These are phyloP conservation scores for Sporisorium sorghi DNA, from an alignment of 1,284 basidiomycete species.

Conservation along the genomic window DNA sequence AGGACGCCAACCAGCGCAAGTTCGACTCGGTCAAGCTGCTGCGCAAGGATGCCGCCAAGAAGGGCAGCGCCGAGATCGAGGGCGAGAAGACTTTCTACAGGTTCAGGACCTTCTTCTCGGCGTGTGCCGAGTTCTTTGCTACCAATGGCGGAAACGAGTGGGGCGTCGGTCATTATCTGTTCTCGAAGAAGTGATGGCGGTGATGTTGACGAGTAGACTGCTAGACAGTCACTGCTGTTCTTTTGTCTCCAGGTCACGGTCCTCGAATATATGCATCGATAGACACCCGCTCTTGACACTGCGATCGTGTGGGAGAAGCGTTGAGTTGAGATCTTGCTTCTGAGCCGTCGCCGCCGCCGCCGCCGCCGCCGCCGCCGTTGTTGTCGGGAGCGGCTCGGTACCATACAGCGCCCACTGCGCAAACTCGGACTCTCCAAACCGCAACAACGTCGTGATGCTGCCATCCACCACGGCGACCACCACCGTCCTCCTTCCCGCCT, in stretches of 20 bases:
- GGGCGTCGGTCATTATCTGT: constrained; percentile 75
- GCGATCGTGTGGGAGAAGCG: neutral
- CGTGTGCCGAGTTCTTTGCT: constrained; percentile 80
- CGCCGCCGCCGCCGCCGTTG: neutral
- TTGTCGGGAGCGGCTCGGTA: neutral
- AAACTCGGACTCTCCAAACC: constrained; percentile 88
- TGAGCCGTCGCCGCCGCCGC: neutral
- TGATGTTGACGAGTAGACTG: too few relatives aligned
- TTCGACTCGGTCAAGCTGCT: constrained; percentile 35
- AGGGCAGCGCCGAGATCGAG: constrained; percentile 70
- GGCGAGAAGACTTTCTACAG: constrained; percentile 77
- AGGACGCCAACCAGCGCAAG: constrained; percentile 76
- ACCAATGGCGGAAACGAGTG: constrained; percentile 77
- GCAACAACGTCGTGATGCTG: constrained; percentile 87
- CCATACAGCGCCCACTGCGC: constrained; percentile 74
- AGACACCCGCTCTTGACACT: neutral
- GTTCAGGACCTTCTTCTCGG: constrained; percentile 81
- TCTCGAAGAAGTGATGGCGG: constrained; percentile 57
- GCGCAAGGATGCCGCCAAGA: constrained; percentile 53
- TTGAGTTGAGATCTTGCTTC: neutral
- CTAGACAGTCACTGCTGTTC: neutral
- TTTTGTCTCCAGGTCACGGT: neutral
- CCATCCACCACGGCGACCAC: constrained; percentile 90
- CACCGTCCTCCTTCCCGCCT: constrained; percentile 84
- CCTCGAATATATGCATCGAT: neutral